These are phyloP conservation scores for Saccharomycodes ludwigii DNA, from an alignment of 805 yeast species.

Conservation along the genomic window DNA sequence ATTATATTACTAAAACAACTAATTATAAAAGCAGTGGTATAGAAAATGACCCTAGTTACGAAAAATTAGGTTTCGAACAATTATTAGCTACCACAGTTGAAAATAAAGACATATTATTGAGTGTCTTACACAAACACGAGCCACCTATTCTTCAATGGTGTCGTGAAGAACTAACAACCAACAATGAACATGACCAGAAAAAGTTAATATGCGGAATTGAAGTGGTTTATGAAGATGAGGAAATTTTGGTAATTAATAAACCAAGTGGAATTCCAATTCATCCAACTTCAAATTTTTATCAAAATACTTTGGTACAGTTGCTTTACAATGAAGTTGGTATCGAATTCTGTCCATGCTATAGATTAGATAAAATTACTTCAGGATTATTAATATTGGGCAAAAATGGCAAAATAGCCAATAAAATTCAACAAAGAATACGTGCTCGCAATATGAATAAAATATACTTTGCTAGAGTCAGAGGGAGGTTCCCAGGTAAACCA, in stretches of 20 bases:
- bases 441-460: constrained; percentile 60
- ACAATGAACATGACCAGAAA: constrained; percentile 6
- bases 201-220: constrained; percentile 32
- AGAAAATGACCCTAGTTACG: too few relatives aligned
- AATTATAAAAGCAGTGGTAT: too few relatives aligned
- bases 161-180: constrained; percentile 5
- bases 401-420: constrained; percentile 39
- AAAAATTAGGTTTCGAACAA: too few relatives aligned
- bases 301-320: constrained; percentile 61
- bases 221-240: constrained; percentile 59
- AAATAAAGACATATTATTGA: constrained; percentile 18
- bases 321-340: constrained; percentile 53
- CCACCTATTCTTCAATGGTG: constrained; percentile 54
- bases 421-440: constrained; percentile 41
- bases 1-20: too few relatives aligned
- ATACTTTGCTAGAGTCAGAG: constrained; percentile 78
- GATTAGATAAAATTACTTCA: constrained; percentile 83
- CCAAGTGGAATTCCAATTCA: constrained; percentile 93
- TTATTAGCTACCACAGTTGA: constrained; percentile 6
- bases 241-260: constrained; percentile 74
- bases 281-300: constrained; percentile 78
- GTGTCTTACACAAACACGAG: constrained; percentile 65
- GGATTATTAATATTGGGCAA: constrained; percentile 60
- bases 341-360: constrained; percentile 65
- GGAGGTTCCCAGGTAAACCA: constrained; percentile 50